These are phyloP conservation scores for Chlamydomonas sp. DNA, from an alignment of 139 green algal genomes.

Conservation along the genomic window DNA sequence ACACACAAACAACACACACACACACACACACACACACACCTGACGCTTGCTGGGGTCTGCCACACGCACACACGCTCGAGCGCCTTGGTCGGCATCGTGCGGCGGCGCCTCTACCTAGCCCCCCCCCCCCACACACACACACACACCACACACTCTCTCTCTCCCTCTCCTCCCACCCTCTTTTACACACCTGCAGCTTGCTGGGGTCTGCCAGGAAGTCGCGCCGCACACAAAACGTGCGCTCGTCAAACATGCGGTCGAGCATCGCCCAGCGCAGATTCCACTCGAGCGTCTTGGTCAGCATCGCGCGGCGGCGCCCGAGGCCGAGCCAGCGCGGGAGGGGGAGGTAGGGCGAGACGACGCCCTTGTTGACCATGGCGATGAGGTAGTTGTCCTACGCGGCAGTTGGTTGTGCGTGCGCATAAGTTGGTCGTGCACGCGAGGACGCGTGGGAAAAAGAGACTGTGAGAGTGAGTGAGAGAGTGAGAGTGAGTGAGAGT, in stretches of 20 bases:
- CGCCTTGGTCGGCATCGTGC: no score
- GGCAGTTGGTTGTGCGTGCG: no score
- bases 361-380: constrained; percentile 76
- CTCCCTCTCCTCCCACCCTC: no score
- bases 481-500: no score
- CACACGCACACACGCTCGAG: no score
- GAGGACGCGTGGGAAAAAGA: background rate
- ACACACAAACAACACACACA: no score
- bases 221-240: constrained; percentile 48
- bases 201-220: constrained; percentile 29
- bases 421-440: background rate
- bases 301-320: constrained; percentile 32
- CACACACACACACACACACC: no score
- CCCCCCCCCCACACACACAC: no score
- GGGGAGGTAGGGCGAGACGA: constrained; percentile 56
- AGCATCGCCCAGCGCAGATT: constrained; percentile 83
- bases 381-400: constrained; percentile 95
- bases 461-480: background rate
- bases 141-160: no score
- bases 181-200: constrained; percentile 26
- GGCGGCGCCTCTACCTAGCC: no score
- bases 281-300: constrained; percentile 94
- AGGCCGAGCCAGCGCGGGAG: constrained; percentile 30
- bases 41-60: no score
- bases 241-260: constrained; percentile 82